Base-by-base conservation (phyloP, 768 basidiomycete genomes). In the Leccinum subgranulosum region DNA sequence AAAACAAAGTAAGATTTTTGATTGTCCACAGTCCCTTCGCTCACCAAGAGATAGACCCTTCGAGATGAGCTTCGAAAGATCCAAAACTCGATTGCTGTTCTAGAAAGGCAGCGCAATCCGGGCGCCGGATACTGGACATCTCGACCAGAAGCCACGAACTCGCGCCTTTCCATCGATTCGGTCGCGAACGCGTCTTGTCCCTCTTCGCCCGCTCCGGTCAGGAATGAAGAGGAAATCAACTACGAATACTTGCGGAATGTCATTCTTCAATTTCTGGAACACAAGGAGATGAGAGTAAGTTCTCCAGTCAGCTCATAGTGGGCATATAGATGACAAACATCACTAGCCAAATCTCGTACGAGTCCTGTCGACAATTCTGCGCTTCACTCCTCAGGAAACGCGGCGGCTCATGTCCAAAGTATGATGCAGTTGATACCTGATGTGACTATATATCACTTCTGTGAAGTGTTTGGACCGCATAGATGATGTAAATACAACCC, bases 251-350 rank as follows among this genome's bases (percentile, higher is more conserved):
- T 99, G 48, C 81, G 97, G 57, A 98, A 98, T 71, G 90, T 98
- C 31, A 93, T 98, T 56, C 72, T 99, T 48, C 97, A 98, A 71
- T 99, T 99, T 76, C 78, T 99, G 51, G 97, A 99, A 70, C 92
- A 98, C 75, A 94, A 96, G 70, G 94, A 98, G 72, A 98, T 98
- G 94, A 82, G 97, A 75, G 94, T 94, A 68, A 70, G 92, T 77
- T 41, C 4, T 45, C 34, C 14, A 53, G 7, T 19, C n/a, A 39
- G 25, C 27, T 23, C 23, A 23, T 14, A 3, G 17, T 36, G 19
- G 21, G 14, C 45, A 27, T 50, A 21, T 34, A 41, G 21, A 12
- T 62, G 55, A 56, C 58, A 57, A 14, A 66, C 25, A 11, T 51
- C 47, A 19, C 10, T 58, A 94, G 90, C 91, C 94, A 0, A 92